These are phyloP conservation scores for Sequoia sempervirens DNA, from an alignment of 75 land plant species.

Conservation along the genomic window DNA sequence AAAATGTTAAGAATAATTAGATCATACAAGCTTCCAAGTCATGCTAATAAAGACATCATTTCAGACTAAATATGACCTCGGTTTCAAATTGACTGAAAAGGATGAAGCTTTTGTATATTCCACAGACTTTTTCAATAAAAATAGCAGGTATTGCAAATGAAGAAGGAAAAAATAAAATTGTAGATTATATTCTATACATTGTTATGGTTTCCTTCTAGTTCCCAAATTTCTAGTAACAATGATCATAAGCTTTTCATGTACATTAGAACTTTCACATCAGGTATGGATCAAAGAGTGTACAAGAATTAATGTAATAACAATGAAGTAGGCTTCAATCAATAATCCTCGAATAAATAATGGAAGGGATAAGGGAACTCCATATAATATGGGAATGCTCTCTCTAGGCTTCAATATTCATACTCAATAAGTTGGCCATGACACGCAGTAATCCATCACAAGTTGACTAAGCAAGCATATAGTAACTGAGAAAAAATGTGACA, in stretches of 20 bases:
- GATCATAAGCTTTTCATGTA: background rate
- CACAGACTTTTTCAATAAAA: background rate
- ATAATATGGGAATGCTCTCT: background rate
- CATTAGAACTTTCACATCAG: background rate
- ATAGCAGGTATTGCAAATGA: background rate
- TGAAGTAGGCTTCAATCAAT: background rate
- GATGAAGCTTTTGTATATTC: background rate
- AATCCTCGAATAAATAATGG: background rate
- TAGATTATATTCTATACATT: background rate
- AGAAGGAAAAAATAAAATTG: background rate
- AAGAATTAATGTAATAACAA: background rate
- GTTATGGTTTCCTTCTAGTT: background rate
- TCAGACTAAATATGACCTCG: background rate
- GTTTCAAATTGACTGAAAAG: background rate
- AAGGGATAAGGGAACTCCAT: background rate
- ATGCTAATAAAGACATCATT: background rate
- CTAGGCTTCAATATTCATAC: background rate
- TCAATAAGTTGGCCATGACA: background rate
- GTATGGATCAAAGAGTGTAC: background rate
- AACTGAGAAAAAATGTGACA: background rate
- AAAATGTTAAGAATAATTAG: background rate
- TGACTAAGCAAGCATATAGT: background rate
- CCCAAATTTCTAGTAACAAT: background rate
- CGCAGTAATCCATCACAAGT: background rate
- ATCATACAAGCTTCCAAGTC: background rate